Conservation (phyloP, 345 rosid genomes). For the Euphorbia peplus region DNA sequence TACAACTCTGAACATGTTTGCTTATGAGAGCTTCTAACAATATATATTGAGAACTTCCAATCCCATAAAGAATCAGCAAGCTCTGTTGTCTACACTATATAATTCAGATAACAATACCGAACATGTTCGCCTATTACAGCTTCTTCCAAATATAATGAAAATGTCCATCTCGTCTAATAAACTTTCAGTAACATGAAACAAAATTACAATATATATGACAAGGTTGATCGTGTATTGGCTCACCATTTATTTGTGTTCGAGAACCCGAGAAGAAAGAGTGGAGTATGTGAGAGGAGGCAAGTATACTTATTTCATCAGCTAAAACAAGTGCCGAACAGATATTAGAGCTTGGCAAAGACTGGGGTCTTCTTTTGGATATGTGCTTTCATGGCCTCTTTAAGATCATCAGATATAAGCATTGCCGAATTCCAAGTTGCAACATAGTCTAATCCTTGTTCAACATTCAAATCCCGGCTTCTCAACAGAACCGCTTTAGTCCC, state of each 20-base stretch:
- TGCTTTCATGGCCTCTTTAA: constrained; percentile 59
- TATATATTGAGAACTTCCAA: too few species aligned
- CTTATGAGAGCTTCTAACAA: too few species aligned
- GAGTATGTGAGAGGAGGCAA: too few species aligned
- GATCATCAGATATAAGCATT: constrained; percentile 68
- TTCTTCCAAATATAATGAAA: too few species aligned
- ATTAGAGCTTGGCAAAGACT: constrained; percentile 60
- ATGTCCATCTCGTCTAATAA: too few species aligned
- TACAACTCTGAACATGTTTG: too few species aligned
- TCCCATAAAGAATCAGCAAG: too few species aligned
- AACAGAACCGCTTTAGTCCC: constrained; percentile 76
- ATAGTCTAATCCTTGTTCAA: constrained; percentile 84
- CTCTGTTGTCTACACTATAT: too few species aligned
- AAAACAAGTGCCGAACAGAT: not conserved
- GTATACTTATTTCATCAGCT: too few species aligned
- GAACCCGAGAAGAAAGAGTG: not conserved
- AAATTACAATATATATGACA: not conserved
- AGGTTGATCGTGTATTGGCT: not conserved
- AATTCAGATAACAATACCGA: too few species aligned
- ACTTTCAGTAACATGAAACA: not conserved
- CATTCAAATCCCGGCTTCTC: constrained; percentile 63
- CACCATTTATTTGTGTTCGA: not conserved
- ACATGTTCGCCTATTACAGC: too few species aligned
- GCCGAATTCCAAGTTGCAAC: constrained; percentile 85
- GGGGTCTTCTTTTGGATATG: constrained; percentile 51